Evolutionary conservation across 331 rosid genomes (phyloP), one percentile per base, ranked within the genome.

Genomic region (Saraca asoca): DNA sequence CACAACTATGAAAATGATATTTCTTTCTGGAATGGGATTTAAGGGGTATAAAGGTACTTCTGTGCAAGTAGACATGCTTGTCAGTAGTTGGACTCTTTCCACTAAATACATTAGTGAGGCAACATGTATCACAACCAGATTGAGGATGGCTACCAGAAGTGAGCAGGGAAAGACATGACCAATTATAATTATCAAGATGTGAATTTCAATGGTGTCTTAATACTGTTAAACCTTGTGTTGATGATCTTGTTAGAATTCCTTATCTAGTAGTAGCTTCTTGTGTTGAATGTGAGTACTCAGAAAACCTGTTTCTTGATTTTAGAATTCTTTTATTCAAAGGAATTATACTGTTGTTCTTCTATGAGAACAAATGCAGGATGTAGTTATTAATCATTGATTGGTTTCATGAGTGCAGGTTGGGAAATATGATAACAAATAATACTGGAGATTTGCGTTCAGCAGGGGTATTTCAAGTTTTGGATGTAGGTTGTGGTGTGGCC

Each of bases 401-500:
- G 46, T 12, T 70, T 76, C 49, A 12, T 14, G 16, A 35, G 41
- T 75, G 64, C 88, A 93, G 98, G 80, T 64, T 93, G 76, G 97
- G 98, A 73, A 78, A 83, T 77, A 90, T 90, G 98, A 84, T 81
- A 55, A 93, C 97, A 49, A 73, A 86, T 56, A 91, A 77, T 55
- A 70, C 75, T 0, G 96, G 96, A 33, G 85, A 88, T 77, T 79
- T 93, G 58, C 87, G 69, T 38, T 81, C 97, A 62, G 97, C 91
- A 4, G 88, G 97, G 58, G 85, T 90, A 42, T 77, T 74, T 80
- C 96, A 90, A 78, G 90, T 86, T 79, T 71, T 90, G 66, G 98
- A 93, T 78, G 84, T 93, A 69, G 98, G 98, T 37, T 93, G 98
- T 69, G 98, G 97, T 12, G 98, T 90, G 76, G 97, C 98, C 67